A percentile compares a stretch with the other conserved stretches of the same genome.
Conservation (phyloP, 768 basidiomycete species). For the Hygrocybe coccinea region DNA sequence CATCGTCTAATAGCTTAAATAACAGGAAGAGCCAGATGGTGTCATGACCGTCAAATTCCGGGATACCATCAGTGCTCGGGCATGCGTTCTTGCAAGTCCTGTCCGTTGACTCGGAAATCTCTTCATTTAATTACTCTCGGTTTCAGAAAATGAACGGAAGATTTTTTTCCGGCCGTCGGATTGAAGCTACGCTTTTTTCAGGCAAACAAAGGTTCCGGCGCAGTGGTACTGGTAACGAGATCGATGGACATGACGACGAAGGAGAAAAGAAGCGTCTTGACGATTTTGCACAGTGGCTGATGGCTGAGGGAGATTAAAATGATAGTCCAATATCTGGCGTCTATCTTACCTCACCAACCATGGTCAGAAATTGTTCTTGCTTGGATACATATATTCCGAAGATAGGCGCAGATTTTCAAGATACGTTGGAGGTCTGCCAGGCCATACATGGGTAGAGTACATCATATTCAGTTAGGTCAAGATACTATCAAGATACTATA, state of each 20-base stretch:
- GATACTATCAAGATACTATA: too few species aligned
- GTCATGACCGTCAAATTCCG: constrained; percentile 96
- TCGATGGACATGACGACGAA: constrained; percentile 61
- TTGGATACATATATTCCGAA: too few species aligned
- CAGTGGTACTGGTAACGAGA: constrained; percentile 61
- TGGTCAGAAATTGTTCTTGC: too few species aligned
- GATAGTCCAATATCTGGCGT: too few species aligned
- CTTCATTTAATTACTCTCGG: background rate
- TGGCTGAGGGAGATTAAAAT: constrained; percentile 66
- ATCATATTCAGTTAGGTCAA: too few species aligned
- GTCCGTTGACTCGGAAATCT: background rate
- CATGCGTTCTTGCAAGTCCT: constrained; percentile 72
- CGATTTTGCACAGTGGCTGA: constrained; percentile 82
- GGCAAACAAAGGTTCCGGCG: constrained; percentile 81
- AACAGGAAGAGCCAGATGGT: constrained; percentile 85
- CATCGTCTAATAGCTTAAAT: background rate
- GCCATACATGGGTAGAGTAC: too few species aligned
- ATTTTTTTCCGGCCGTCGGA: constrained; percentile 78
- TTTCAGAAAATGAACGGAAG: constrained; percentile 89
- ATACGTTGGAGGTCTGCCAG: too few species aligned
- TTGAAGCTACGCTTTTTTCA: constrained; percentile 77
- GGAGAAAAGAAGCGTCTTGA: constrained; percentile 83
- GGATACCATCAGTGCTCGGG: constrained; percentile 87
- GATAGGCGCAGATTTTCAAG: too few species aligned
- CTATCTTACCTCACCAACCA: too few species aligned